Evolutionary conservation across 257 asterid genomes (phyloP).

Genomic region (Jacaranda copaia): DNA sequence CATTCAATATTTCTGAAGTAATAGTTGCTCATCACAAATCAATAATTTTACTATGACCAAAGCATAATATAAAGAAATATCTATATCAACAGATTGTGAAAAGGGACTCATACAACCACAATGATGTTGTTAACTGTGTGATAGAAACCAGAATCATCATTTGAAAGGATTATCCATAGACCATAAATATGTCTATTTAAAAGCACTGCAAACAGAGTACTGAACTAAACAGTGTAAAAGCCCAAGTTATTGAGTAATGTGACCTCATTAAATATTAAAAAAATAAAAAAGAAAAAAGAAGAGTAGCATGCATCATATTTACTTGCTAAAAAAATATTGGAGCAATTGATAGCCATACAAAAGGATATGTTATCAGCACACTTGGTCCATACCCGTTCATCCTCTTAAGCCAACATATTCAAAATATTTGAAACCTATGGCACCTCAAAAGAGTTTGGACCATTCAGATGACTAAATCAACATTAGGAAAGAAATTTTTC

Average conservation of each 20-base stretch:
- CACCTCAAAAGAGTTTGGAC: neutral
- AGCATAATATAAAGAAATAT: neutral
- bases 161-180: neutral
- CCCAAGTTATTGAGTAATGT: neutral
- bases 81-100: neutral
- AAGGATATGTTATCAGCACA: neutral
- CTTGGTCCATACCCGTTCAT: neutral
- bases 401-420: conserved; percentile 18
- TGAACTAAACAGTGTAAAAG: neutral
- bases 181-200: neutral
- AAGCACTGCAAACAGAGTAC: neutral
- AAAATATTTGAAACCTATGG: conserved; percentile 11
- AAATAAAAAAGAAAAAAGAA: no score
- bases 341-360: conserved; percentile 12
- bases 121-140: neutral
- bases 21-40: conserved; percentile 19
- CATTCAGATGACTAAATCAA: conserved; percentile 26
- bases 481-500: conserved; percentile 1
- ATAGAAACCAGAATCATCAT: neutral
- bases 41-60: conserved; percentile 13
- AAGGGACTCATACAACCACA: neutral
- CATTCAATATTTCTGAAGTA: conserved; percentile 75
- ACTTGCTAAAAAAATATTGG: neutral
- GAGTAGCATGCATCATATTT: neutral
- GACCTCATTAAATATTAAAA: no score